Evolutionary conservation across 441 rosid species (phyloP).

Genomic region (Mallotus japonicus): DNA sequence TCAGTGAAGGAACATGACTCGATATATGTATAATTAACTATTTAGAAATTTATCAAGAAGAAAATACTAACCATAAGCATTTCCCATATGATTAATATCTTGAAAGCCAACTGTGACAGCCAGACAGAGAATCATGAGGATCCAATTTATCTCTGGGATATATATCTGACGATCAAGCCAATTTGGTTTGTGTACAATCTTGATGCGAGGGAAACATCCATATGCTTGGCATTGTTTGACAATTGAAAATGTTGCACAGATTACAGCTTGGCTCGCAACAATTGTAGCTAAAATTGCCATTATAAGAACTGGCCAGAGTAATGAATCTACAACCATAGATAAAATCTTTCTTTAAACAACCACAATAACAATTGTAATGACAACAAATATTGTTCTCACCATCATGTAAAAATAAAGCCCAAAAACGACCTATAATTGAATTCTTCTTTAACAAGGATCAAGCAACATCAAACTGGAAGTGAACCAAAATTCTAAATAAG

Average conservation of each 20-base stretch:
- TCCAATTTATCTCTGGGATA: conserved; percentile 95
- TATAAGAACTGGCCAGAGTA: conserved; percentile 72
- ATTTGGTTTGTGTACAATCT: conserved; percentile 77
- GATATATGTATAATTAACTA: neutral
- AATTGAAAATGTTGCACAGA: conserved; percentile 70
- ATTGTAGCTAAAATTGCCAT: conserved; percentile 74
- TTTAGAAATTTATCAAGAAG: neutral
- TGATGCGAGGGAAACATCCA: conserved; percentile 91
- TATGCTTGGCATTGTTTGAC: conserved; percentile 77
- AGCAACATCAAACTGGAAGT: conserved; percentile 8
- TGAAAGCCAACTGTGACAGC: conserved; percentile 57
- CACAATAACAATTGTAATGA: conserved; percentile 4
- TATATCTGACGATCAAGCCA: conserved; percentile 78
- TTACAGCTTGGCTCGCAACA: conserved; percentile 79
- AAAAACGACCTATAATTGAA: conserved; percentile 4
- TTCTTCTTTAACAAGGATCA: neutral
- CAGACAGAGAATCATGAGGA: conserved; percentile 76
- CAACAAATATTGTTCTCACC: neutral
- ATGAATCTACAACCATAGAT: conserved; percentile 40
- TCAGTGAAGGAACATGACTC: neutral
- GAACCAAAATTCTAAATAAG: neutral
- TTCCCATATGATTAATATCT: conserved; percentile 58
- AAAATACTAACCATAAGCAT: conserved; percentile 67
- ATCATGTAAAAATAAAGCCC: conserved; percentile 1
- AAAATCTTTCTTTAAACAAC: conserved; percentile 15